Evolutionary conservation across 768 basidiomycete genomes (phyloP), one percentile per base, ranked within the genome.

Genomic region (Boletus rex-veris): DNA sequence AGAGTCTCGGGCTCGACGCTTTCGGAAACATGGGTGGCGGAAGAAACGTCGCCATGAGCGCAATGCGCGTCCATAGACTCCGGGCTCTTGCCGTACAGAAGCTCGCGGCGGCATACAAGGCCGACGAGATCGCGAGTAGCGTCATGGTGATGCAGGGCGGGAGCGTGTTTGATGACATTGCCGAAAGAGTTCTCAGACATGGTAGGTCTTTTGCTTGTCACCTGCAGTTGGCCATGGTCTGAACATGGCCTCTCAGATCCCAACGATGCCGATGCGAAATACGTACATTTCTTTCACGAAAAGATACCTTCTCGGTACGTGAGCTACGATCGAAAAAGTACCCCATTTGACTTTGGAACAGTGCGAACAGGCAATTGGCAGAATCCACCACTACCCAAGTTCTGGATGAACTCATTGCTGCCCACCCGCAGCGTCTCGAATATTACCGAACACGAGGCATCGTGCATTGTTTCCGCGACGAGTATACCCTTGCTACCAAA

Each of bases 91-190:
- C 92, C 0, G 90, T 95, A 18, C 88, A 92, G 70, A 92, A 91
- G 67, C 75, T 94, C 38, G 90, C 92, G 1, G 81, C 85, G 21
- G 92, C 92, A 5, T 95, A 95, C 64, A 84, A 85, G 66, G 79
- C 83, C 11, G 92, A 95, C 65, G 92, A 95, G 68, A 90, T 95
- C 62, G 92, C 92, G 2, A 89, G 90, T 1, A 92, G 89, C 64
- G 92, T 95, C 26, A 90, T 94, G 86, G 84, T 95, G 31, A 95
- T 95, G 92, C 92, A 95, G 66, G 91, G 91, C 36, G 91, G 92
- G 5, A 92, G 86, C 57, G 88, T 93, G 3, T 90, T 95, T 63
- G 92, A 95, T 61, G 92, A 95, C 61, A 79, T 95, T n/a, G 92
- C 92, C 0, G 90, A 92, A 65, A 79, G 86, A 14, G 92, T 95